Evolutionary conservation across 1,139 yeast species (phyloP), one percentile per base, ranked within the genome.

Genomic region (Saccharomyces uvarum): DNA sequence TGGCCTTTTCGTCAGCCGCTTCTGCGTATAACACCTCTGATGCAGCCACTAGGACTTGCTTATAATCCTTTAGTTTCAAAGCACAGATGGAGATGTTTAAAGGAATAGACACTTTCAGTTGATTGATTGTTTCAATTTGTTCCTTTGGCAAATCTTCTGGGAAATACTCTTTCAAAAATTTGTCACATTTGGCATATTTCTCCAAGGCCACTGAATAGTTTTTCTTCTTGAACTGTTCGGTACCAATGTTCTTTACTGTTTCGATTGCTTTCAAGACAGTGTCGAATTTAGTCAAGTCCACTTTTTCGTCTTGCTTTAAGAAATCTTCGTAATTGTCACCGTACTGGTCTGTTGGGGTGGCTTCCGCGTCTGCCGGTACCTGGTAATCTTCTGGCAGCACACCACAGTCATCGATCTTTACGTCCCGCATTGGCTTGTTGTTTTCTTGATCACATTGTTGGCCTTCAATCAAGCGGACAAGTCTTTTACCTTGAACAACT

Each of bases 251-350:
- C 71, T 91, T 91, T 64, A 91, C 78, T n/a, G 73, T 73, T 46
- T 74, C 74, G 13, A 86, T 83, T 1, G 91, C 95, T 42, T 75
- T 74, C 63, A 86, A 77, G 6, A 88, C 95, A 7, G 85, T 75
- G 47, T 79, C 81, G 13, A 88, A 83, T 44, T 81, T 73, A 16
- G 77, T 75, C 27, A 78, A 63, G 64, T 88, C 86, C 48, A 88
- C 81, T 52, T 75, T 77, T 56, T 81, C 83, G 65, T 89, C 91
- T 67, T 88, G 96, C 48, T 81, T 84, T 56, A 91, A 76, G 24
- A 77, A 77, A 53, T 85, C 95, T 68, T 88, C 97, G 68, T 84
- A 90, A 42, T 77, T 72, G 68, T 91, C 98, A 19, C 97, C 97
- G 27, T 89, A 85, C 19, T 88, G 91, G 66, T 88, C 97, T 1